Base-by-base conservation (phyloP, 1,284 basidiomycete genomes). In the Fomitopsis palustris region DNA sequence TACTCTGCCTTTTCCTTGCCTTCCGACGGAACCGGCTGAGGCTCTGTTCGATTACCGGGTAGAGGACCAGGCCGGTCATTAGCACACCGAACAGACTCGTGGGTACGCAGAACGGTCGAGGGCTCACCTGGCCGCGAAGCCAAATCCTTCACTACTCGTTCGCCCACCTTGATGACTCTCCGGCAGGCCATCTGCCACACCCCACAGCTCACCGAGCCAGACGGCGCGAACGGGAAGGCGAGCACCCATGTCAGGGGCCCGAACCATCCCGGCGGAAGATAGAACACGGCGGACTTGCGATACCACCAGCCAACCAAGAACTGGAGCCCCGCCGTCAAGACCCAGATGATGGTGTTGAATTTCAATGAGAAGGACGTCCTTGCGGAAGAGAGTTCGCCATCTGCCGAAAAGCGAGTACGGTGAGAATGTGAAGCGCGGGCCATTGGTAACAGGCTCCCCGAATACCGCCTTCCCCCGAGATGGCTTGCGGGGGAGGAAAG, bases 161-260 rank as follows among this genome's bases (percentile, higher is more conserved):
- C 90, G 41, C 83, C 79, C 8, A 88, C 79, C 61, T 83, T 81
- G 62, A 96, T 81, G 19, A 93, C 89, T 55, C 92, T 81, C 66
- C 84, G 85, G 75, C 93, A 95, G 6, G 92, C 89, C 82, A 95
- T 92, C 66, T 93, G 90, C 94, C 95, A 97, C 37, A 93, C 84
- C 0, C 89, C 91, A 45, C 93, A 92, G 64, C 92, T 93, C 61
- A 97, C 88, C 16, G 93, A 90, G 19, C 94, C 94, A 90, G 68
- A 78, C 0, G 92, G 92, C 33, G 92, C 93, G 65, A 91, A 93
- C 54, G 93, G 93, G 61, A 94, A 79, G 7, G 88, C 81, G 58
- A 97, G 75, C 75, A 90, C 86, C 93, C 93, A 96, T 2, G 80
- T 84, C 33, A 93, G 73, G 3, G 91, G 90, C 4, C 90, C 90